These are phyloP conservation scores for Platanthera guangdongensis DNA, from an alignment of 106 monocot species.

Conservation along the genomic window DNA sequence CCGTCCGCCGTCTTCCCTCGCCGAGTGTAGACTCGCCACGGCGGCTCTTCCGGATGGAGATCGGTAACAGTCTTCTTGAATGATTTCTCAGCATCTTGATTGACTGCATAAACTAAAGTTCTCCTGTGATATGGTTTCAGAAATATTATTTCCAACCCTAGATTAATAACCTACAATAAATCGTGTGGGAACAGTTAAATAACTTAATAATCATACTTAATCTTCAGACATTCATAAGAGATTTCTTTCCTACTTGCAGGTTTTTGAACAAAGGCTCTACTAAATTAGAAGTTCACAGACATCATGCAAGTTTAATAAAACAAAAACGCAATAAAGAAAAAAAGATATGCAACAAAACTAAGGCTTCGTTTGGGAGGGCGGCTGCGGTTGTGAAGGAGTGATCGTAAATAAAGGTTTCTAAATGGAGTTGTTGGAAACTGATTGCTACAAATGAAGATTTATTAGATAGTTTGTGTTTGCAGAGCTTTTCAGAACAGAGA, in stretches of 20 bases:
- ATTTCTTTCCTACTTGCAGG: not conserved
- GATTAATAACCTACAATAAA: not conserved
- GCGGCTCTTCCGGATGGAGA: too few species aligned
- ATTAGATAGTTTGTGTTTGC: too few species aligned
- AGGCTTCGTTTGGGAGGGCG: too few species aligned
- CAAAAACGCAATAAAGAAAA: not conserved
- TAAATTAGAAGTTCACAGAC: not conserved
- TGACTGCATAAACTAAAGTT: slow-evolving; percentile 45
- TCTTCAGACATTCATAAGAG: not conserved
- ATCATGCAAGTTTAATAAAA: not conserved
- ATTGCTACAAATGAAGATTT: too few species aligned
- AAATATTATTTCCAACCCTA: not conserved
- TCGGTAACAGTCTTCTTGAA: too few species aligned
- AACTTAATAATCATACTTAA: not conserved
- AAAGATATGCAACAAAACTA: not conserved
- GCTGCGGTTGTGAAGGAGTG: too few species aligned
- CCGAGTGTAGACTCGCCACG: too few species aligned
- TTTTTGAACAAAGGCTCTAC: not conserved
- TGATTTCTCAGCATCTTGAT: slow-evolving; percentile 74
- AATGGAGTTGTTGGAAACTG: too few species aligned
- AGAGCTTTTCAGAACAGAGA: too few species aligned
- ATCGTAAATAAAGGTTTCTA: too few species aligned
- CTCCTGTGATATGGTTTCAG: slow-evolving; percentile 39
- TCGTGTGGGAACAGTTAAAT: not conserved
- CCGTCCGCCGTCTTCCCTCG: too few species aligned